Conservation (phyloP, 1,284 basidiomycete species). For the Testicularia cyperi region DNA sequence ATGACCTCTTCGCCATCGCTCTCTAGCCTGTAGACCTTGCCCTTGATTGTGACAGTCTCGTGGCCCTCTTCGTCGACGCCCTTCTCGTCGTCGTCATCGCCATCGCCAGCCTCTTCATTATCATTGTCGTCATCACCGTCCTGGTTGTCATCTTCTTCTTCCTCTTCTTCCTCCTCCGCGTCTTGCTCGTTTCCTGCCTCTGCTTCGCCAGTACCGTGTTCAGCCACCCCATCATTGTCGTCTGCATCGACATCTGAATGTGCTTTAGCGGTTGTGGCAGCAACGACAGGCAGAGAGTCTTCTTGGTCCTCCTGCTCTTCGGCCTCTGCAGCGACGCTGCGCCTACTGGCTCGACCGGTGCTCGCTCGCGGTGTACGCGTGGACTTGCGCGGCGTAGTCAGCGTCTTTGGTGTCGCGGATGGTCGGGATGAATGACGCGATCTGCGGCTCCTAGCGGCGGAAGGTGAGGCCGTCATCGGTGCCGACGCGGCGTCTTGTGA, state of each 20-base stretch:
- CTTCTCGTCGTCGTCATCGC: slow-evolving; percentile 12
- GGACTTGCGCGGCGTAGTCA: slow-evolving; percentile 5
- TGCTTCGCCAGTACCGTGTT: too few relatives aligned
- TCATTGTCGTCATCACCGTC: slow-evolving; percentile 7
- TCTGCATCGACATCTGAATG: slow-evolving; percentile 5
- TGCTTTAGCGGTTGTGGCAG: too few relatives aligned
- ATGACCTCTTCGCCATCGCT: slow-evolving; percentile 84
- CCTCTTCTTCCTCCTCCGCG: slow-evolving; percentile 7
- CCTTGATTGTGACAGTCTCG: slow-evolving; percentile 74
- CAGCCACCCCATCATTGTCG: slow-evolving; percentile 3
- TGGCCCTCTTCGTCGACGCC: slow-evolving; percentile 32
- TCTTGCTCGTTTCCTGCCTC: too few relatives aligned
- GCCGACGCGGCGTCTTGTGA: too few relatives aligned
- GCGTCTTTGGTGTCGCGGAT: slow-evolving; percentile 17
- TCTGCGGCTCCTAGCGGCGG: slow-evolving; percentile 15
- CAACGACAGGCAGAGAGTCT: too few relatives aligned
- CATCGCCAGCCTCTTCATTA: slow-evolving; percentile 11
- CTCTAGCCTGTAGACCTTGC: slow-evolving; percentile 74
- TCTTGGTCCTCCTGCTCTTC: slow-evolving; percentile 7
- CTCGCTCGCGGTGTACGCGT: neutral
- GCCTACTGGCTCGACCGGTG: slow-evolving; percentile 5
- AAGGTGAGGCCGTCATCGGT: slow-evolving; percentile 4
- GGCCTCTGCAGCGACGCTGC: slow-evolving; percentile 6
- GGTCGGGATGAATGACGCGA: slow-evolving; percentile 13
- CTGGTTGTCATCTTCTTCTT: slow-evolving; percentile 1